Evolutionary conservation across 78 protist genomes (phyloP).

Genomic region (Pigoraptor vietnamica): DNA sequence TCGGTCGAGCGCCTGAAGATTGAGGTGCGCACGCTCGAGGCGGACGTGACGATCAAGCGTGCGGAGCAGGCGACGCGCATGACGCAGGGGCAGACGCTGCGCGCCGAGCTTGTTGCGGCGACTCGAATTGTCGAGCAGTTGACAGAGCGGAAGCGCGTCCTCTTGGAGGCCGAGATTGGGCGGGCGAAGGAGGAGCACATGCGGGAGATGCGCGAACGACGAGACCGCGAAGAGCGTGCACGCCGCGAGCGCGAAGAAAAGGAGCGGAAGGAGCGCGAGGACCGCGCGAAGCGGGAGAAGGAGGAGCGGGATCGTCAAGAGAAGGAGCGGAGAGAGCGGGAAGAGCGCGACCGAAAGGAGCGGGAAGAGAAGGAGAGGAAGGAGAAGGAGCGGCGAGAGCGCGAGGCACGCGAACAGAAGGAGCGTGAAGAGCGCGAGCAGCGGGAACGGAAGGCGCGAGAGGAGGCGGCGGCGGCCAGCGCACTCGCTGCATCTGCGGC

Average conservation of each 20-base stretch:
- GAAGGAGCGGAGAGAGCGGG: background rate
- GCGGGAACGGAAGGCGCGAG: background rate
- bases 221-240: background rate
- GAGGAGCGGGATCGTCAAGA: background rate
- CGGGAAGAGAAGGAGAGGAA: background rate
- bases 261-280: background rate
- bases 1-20: background rate
- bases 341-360: background rate
- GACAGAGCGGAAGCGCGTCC: background rate
- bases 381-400: too few relatives aligned
- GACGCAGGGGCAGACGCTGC: background rate
- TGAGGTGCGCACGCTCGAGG: background rate
- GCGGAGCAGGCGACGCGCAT: background rate
- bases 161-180: background rate
- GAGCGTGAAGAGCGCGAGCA: background rate
- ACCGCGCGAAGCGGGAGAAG: background rate
- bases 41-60: background rate
- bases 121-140: background rate
- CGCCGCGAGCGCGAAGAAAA: background rate
- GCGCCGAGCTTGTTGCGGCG: background rate
- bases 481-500: background rate
- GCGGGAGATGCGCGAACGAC: background rate
- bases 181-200: background rate
- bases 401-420: too few relatives aligned
- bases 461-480: background rate